Percentiles rank a stretch among this genome's conserved stretches.
phyloP scores from a whole-genome alignment of 768 basidiomycete genomes.

The Suillus subalutaceus region DNA sequence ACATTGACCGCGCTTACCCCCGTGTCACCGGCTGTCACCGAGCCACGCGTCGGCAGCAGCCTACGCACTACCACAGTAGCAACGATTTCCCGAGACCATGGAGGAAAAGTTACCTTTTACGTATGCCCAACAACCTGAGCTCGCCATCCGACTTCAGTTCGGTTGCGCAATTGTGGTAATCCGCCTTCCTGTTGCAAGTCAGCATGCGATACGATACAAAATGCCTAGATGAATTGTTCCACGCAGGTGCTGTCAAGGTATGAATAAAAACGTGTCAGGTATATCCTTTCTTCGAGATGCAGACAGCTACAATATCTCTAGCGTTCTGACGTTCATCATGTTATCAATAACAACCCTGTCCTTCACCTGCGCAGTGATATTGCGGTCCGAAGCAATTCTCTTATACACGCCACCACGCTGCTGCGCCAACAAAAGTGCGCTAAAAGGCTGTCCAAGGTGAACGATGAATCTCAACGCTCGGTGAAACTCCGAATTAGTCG shows the following conservation, averaged over 20 bases:
- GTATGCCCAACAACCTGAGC: too few relatives aligned
- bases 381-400: not conserved
- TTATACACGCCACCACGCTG: not conserved
- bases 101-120: too few relatives aligned
- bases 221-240: not conserved
- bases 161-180: not conserved
- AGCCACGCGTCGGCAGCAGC: too few relatives aligned
- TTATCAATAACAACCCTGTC: not conserved
- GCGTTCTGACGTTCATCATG: not conserved
- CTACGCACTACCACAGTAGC: too few relatives aligned
- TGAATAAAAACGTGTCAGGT: not conserved
- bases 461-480: not conserved
- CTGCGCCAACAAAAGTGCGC: not conserved
- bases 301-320: not conserved
- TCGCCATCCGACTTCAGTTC: not conserved
- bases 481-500: not conserved
- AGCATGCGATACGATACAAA: not conserved
- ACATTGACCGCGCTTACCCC: too few relatives aligned
- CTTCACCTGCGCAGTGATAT: not conserved
- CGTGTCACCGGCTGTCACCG: too few relatives aligned
- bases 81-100: too few relatives aligned
- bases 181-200: not conserved
- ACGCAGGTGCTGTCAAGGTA: not conserved
- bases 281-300: not conserved
- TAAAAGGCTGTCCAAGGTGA: not conserved